Evolutionary conservation across 352 stramenopile genomes (phyloP).

Genomic region (Phytophthora pluvialis): DNA sequence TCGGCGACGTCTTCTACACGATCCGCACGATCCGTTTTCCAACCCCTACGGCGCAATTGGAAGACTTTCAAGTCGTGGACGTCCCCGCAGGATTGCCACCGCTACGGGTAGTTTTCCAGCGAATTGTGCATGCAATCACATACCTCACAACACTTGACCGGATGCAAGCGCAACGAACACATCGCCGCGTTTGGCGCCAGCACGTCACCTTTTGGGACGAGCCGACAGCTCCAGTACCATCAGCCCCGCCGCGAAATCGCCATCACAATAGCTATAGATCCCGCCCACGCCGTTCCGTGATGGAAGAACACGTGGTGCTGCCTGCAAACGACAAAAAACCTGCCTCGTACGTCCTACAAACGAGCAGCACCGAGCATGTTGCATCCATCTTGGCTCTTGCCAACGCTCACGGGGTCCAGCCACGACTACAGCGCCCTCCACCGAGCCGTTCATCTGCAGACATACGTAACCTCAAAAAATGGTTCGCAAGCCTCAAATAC

Average conservation of each 20-base stretch:
- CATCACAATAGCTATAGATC: constrained; percentile 7
- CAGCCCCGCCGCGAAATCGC: neutral
- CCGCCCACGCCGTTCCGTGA: neutral
- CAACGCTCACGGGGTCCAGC: constrained; percentile 36
- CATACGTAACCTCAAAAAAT: constrained; percentile 68
- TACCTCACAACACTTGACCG: constrained; percentile 64
- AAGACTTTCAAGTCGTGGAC: constrained; percentile 71
- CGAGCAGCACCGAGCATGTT: constrained; percentile 46
- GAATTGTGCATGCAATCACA: constrained; percentile 56
- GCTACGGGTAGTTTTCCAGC: constrained; percentile 59
- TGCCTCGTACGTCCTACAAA: constrained; percentile 48
- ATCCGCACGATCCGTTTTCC: constrained; percentile 64
- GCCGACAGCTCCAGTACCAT: neutral
- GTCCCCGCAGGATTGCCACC: constrained; percentile 63
- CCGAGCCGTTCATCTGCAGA: constrained; percentile 47
- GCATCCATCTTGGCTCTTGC: constrained; percentile 46
- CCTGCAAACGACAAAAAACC: constrained; percentile 11
- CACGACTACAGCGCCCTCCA: constrained; percentile 46
- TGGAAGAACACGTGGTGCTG: constrained; percentile 5
- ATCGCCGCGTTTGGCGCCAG: constrained; percentile 56
- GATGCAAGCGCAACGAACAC: constrained; percentile 52
- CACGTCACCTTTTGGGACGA: constrained; percentile 54
- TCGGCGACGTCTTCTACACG: constrained; percentile 70
- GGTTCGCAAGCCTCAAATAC: constrained; percentile 69
- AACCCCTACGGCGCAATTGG: constrained; percentile 22